phyloP scores from a whole-genome alignment of 768 basidiomycete species.

The Lactarius tabidus region DNA sequence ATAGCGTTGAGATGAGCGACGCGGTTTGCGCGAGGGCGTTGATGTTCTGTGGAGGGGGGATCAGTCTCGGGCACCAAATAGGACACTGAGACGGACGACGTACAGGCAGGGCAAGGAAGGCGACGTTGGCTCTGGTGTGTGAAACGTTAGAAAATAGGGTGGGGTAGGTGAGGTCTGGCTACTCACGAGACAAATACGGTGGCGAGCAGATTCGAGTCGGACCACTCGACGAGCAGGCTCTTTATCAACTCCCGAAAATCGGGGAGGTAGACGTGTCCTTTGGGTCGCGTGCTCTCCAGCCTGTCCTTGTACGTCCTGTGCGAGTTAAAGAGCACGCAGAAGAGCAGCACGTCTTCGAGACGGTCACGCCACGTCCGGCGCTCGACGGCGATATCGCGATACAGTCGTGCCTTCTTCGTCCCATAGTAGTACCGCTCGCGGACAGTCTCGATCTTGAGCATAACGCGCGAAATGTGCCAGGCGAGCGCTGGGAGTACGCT shows the following conservation, averaged over 20 bases:
- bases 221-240: conserved; percentile 15
- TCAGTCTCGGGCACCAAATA: background rate
- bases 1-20: conserved; percentile 25
- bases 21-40: conserved; percentile 8
- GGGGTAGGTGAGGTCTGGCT: background rate
- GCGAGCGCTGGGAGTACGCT: conserved; percentile 6
- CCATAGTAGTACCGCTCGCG: conserved; percentile 13
- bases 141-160: no score
- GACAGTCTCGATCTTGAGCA: conserved; percentile 12
- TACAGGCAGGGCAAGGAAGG: conserved; percentile 8
- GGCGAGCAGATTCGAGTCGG: conserved; percentile 13
- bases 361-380: conserved; percentile 5
- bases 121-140: conserved; percentile 8
- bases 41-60: background rate
- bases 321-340: conserved; percentile 9
- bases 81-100: background rate
- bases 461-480: conserved; percentile 18
- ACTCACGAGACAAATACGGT: conserved; percentile 18
- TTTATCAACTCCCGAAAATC: conserved; percentile 5
- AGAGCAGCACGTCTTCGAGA: conserved; percentile 5
- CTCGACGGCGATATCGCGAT: conserved; percentile 13
- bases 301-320: conserved; percentile 11
- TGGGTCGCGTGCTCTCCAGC: conserved; percentile 8
- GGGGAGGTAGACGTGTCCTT: conserved; percentile 13
- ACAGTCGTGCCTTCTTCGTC: conserved; percentile 9